Evolutionary conservation across 768 basidiomycete genomes (phyloP), one percentile per base, ranked within the genome.

Genomic region (Wakefieldia striispora): DNA sequence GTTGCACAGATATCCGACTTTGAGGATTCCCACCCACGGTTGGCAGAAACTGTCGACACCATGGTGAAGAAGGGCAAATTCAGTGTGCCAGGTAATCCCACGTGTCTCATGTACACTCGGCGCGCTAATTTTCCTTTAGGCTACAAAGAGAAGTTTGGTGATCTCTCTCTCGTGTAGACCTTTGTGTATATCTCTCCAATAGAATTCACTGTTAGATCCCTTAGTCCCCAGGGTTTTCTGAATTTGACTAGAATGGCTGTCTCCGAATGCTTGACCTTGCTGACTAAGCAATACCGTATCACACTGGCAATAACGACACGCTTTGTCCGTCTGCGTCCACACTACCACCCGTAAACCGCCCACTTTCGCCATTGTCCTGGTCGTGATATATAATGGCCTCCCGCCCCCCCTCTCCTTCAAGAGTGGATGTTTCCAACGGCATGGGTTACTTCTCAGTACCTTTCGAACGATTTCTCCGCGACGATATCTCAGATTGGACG

Each of bases 21-120:
- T 59, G 84, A 86, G 58, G 79, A 85, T 54, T 95, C 95, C 21
- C 88, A 97, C 72, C 97, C 97, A 16, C 91, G 91, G 70, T 84
- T 98, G 69, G 74, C 78, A 34, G 84, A 97, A 72, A 84, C 88
- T 37, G 91, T 97, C 51, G 92, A 97, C 75, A 88, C 79, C 58
- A 95, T 97, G 93, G 70, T 97, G 56, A 85, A 88, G 82, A 94
- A 97, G 76, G 95, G 95, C 72, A 97, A 97, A 77, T 97, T 92
- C 88, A 92, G 88, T 63, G 95, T 97, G 50, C 95, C 95, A 63
- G 95, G 94, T 86, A 66, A 46, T 77, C 16, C 14, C 14, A 17
- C 14, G 14, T 14, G 17, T 2, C 14, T 14, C 24, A 1, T 35
- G 16, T 20, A 20, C 16, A 16, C 14, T 10, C 26, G 40, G 29